Percentiles rank a stretch among this genome's conserved stretches.
phyloP scores from a whole-genome alignment of 73 alveolate species.

The Effrenium voratum region DNA sequence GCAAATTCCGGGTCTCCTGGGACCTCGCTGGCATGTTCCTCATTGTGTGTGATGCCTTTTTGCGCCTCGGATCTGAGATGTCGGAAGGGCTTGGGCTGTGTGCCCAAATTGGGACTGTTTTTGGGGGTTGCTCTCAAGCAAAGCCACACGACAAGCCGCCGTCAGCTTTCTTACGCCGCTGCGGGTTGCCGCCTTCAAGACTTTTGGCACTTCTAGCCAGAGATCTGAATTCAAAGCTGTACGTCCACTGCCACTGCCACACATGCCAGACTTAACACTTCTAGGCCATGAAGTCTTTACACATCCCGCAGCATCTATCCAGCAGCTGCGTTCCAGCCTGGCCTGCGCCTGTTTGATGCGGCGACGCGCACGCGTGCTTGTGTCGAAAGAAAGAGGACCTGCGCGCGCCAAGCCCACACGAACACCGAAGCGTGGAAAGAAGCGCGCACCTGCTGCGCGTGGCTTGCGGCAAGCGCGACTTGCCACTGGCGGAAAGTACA shows the following conservation, averaged over 20 bases:
- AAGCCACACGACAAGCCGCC: background rate
- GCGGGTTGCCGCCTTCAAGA: background rate
- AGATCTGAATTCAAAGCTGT: background rate
- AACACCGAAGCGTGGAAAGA: too few relatives aligned
- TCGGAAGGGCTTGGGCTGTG: background rate
- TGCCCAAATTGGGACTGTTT: background rate
- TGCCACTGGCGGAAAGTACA: too few relatives aligned
- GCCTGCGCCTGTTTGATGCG: too few relatives aligned
- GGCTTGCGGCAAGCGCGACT: too few relatives aligned
- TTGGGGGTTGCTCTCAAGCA: background rate
- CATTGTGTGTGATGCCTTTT: constrained; percentile 52
- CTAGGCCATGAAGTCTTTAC: too few relatives aligned
- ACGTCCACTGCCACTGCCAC: background rate
- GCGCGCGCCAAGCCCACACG: too few relatives aligned
- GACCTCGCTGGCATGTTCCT: constrained; percentile 31
- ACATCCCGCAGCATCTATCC: too few relatives aligned
- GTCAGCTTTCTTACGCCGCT: background rate
- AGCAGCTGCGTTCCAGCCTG: too few relatives aligned
- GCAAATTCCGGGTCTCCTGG: background rate
- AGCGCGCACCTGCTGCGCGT: too few relatives aligned
- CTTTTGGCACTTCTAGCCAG: background rate
- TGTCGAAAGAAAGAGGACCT: too few relatives aligned
- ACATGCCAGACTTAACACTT: too few relatives aligned
- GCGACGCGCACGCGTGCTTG: too few relatives aligned
- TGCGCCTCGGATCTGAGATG: background rate